Base-by-base conservation (phyloP, 208 protist genomes). In the Leishmania mexicana region DNA sequence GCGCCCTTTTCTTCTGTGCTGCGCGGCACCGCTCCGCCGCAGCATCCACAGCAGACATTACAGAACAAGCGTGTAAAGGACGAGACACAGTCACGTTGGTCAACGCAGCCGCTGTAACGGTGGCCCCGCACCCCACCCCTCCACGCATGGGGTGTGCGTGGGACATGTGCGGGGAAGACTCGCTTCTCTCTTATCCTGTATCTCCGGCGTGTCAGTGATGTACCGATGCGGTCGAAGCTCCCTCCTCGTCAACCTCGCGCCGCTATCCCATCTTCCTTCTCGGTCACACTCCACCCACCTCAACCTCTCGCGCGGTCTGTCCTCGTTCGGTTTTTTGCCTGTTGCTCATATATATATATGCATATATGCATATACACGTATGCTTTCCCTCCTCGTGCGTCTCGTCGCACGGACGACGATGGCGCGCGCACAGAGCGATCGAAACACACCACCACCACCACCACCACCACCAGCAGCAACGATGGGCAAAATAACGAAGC, bases 401-500 rank as follows among this genome's bases (percentile, higher is more conserved):
- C 62, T 31, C 62, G 31, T 19, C 31, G 62, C 31, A 67, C 31
- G 62, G 62, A 38, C n/a, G 5, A 54, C 2, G n/a, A 21, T 31
- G 17, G 62, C 15, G 31, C 28, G 62, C 62, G n/a, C 31, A 28
- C 51, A 58, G 24, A 35, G 13, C 58, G 31, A 47, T 42, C n/a
- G 13, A 76, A 38, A 15, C 49, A n/a, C n/a, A 42, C 40, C 4
- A 45, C 31, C 45, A 47, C 28, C 51, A 78, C 40, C 45, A 47
- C 28, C 51, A 78, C 40, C 15, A 58, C 1, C n/a, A 45, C 19
- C 67, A 51, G 70, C 24, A 53, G 72, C 54, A 45, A 62, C 73
- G 0, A 97, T 97, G 94, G 93, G 89, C 47, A 95, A 95, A 71
- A 93, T 94, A 3, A 97, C 96, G 79, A 80, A 78, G 47, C 82